Evolutionary conservation across 2,329 filamentous ascomycete genomes (phyloP), one percentile per base, ranked within the genome.

Genomic region (Thelonectria rubi): DNA sequence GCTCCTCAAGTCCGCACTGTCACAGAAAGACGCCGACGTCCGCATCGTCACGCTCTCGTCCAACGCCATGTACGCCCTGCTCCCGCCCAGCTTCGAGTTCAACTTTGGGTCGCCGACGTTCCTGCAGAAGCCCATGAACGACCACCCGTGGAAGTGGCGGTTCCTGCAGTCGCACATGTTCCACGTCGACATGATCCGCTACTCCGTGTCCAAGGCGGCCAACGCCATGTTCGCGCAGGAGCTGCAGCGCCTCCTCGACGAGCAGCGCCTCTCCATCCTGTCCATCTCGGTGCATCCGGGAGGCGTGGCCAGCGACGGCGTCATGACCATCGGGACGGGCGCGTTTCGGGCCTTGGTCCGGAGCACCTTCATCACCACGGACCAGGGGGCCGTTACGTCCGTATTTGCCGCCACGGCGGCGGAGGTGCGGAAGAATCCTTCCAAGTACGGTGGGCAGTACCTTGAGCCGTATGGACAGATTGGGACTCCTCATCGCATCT

Each of bases 21-120:
- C 17, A 5, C 20, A 60, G 8, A 32, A 53, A 1, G 45, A 46
- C 5, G 52, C 71, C 2, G 72, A 74, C 40, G 72, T 74, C 6
- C 68, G 72, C 3, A 54, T 74, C 21, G 50, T 74, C 17, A 70
- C 53, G 4, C 26, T 73, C 17, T 55, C 56, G 40, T 73, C 71
- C 20, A 67, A 54, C 21, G 66, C 62, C 15, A 55, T 47, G 8
- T 18, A 26, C 10, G n/a, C 17, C 11, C 24, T 72, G 20, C 55
- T 72, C 11, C 70, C 71, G 0, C n/a, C 42, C 1, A 43, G 47
- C 14, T 72, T 65, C 58, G 24, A 45, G 3, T 63, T 73, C 48
- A 49, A 63, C 26, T 73, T 73, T 40, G 46, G 56, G 12, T 64
- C 57, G 1, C n/a, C 69, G 0, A 14, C 48, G 0, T 48, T 65